A percentile compares a stretch with the other conserved stretches of the same genome.
Evolutionary conservation across 2,329 filamentous ascomycete genomes (phyloP).

Genomic region (Elsinoe australis): DNA sequence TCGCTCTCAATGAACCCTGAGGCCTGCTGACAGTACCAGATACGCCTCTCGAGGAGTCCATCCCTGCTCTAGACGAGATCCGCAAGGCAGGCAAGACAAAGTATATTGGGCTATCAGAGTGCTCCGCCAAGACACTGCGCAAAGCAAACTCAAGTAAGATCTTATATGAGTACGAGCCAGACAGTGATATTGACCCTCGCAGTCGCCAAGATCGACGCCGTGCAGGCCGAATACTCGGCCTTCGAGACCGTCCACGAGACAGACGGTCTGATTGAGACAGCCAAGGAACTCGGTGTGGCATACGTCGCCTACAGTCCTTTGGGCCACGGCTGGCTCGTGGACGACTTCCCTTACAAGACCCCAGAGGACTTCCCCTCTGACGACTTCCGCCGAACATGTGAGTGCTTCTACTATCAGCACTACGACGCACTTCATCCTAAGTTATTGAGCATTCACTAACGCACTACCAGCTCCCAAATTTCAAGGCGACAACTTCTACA

Average conservation of each 20-base stretch:
- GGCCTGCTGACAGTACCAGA: conserved; percentile 20
- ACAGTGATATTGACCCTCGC: neutral
- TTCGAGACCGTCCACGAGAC: conserved; percentile 43
- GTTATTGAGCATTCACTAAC: too few relatives aligned
- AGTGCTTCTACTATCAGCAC: too few relatives aligned
- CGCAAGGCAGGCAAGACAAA: conserved; percentile 44
- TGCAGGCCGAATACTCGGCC: conserved; percentile 46
- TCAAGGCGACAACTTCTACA: conserved; percentile 27
- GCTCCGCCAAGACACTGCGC: conserved; percentile 40
- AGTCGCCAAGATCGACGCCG: conserved; percentile 42
- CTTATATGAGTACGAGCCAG: neutral
- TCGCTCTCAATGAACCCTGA: too few relatives aligned
- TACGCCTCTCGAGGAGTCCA: conserved; percentile 43
- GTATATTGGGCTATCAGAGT: conserved; percentile 45
- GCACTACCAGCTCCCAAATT: conserved; percentile 25
- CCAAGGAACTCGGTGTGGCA: conserved; percentile 39
- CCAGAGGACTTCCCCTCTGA: conserved; percentile 32
- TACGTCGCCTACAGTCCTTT: conserved; percentile 35
- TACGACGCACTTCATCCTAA: too few relatives aligned
- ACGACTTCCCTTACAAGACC: conserved; percentile 30
- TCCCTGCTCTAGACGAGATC: conserved; percentile 41
- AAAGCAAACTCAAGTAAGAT: conserved; percentile 35
- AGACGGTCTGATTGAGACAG: conserved; percentile 35
- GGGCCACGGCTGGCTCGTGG: conserved; percentile 38
- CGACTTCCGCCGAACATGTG: conserved; percentile 27